phyloP scores from a whole-genome alignment of 106 monocot genomes.

The Dioscorea dumetorum region DNA sequence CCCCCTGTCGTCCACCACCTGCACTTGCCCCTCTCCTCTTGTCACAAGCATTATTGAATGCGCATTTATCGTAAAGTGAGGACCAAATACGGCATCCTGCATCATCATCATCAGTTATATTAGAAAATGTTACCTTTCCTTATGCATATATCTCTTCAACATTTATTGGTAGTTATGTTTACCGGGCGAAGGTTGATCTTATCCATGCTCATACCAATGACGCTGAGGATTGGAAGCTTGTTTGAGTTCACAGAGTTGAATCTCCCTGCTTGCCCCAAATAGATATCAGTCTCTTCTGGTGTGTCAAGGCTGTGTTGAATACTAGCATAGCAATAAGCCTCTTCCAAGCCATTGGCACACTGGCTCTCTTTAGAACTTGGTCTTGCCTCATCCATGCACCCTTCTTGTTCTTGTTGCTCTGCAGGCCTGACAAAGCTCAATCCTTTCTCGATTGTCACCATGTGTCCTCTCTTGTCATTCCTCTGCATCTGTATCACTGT shows the following conservation, averaged over 20 bases:
- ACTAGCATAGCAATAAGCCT: not conserved
- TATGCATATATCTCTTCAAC: not conserved
- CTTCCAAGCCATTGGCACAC: not conserved
- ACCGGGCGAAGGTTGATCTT: not conserved
- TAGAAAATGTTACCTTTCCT: not conserved
- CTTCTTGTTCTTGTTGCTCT: not conserved
- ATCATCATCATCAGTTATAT: not conserved
- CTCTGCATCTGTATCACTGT: not conserved
- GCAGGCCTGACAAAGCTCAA: not conserved
- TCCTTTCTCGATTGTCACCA: not conserved
- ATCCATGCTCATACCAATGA: not conserved
- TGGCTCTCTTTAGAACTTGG: not conserved
- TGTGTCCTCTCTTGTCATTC: not conserved
- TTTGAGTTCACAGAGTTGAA: not conserved
- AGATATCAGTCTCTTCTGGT: not conserved
- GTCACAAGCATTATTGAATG: conserved; percentile 26
- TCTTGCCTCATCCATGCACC: not conserved
- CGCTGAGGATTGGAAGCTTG: not conserved
- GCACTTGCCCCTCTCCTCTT: conserved; percentile 13
- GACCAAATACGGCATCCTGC: conserved; percentile 19
- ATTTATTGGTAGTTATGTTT: not conserved
- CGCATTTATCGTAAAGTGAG: conserved; percentile 31
- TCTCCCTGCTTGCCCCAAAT: not conserved
- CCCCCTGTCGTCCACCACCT: conserved; percentile 18
- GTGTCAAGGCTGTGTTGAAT: not conserved